Percentiles rank a stretch among this genome's conserved stretches.
These are phyloP conservation scores for Thalassiosira mediterranea DNA, from an alignment of 352 stramenopile genomes.

Conservation along the genomic window DNA sequence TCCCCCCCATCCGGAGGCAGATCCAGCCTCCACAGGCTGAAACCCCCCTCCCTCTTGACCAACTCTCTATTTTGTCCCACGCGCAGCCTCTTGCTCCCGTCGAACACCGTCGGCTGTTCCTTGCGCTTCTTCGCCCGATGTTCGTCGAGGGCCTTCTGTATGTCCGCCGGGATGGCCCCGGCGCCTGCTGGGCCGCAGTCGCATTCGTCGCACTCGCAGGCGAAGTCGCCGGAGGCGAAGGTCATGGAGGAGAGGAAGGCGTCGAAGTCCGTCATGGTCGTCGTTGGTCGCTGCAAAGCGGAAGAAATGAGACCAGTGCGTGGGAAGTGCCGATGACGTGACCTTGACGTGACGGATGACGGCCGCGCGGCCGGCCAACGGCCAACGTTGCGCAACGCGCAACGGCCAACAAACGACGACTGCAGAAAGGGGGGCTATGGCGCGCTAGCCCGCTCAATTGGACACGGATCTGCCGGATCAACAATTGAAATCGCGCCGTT, in stretches of 20 bases:
- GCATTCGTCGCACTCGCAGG: conserved; percentile 75
- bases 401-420: no score
- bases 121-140: conserved; percentile 29
- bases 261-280: no score
- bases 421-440: no score
- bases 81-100: conserved; percentile 39
- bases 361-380: no score
- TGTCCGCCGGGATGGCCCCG: conserved; percentile 36
- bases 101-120: conserved; percentile 6
- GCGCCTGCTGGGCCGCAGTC: conserved; percentile 2
- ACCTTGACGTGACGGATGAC: no score
- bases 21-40: conserved; percentile 54
- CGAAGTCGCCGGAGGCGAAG: conserved; percentile 47
- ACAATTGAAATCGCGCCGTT: no score
- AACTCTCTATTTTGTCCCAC: conserved; percentile 55
- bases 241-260: conserved; percentile 77
- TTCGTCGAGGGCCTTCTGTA: conserved; percentile 37
- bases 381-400: no score
- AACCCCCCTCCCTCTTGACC: conserved; percentile 40
- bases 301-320: no score
- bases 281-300: no score
- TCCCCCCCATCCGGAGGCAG: conserved; percentile 46
- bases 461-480: no score
- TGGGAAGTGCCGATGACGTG: no score
- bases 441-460: no score